A percentile compares a stretch with the other conserved stretches of the same genome.
Evolutionary conservation across 2,329 filamentous ascomycete genomes (phyloP).

Genomic region (Hymenoscyphus fraxineus): DNA sequence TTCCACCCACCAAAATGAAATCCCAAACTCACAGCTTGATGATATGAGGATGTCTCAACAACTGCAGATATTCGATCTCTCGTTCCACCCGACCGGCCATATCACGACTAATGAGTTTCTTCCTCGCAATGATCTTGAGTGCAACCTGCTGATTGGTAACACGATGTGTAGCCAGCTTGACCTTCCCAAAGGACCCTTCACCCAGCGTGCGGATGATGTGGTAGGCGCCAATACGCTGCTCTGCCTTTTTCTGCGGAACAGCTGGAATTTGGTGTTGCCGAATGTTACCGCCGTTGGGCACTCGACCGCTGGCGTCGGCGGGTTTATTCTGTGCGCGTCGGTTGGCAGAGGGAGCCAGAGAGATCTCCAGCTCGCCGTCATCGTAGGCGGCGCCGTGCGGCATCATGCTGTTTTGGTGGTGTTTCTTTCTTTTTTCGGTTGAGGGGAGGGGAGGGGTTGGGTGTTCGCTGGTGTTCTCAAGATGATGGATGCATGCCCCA

Average conservation of each 20-base stretch:
- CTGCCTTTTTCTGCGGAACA: slow-evolving; percentile 50
- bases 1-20: not conserved
- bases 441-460: slow-evolving; percentile 9
- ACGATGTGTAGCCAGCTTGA: slow-evolving; percentile 91
- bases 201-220: slow-evolving; percentile 85
- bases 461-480: slow-evolving; percentile 1
- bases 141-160: slow-evolving; percentile 93
- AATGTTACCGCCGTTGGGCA: slow-evolving; percentile 24
- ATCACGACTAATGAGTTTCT: slow-evolving; percentile 93
- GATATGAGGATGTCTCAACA: slow-evolving; percentile 94
- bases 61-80: slow-evolving; percentile 96
- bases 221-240: slow-evolving; percentile 88
- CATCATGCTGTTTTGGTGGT: slow-evolving; percentile 17
- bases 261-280: slow-evolving; percentile 20
- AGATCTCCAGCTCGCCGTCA: slow-evolving; percentile 80
- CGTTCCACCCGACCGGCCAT: slow-evolving; percentile 97
- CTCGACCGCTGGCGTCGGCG: slow-evolving; percentile 30
- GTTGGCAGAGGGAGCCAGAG: slow-evolving; percentile 62
- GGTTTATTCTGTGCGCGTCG: slow-evolving; percentile 45
- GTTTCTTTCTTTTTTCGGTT: slow-evolving; percentile 18
- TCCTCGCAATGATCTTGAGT: slow-evolving; percentile 94
- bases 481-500: slow-evolving; percentile 21
- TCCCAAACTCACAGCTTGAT: slow-evolving; percentile 82
- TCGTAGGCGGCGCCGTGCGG: slow-evolving; percentile 52
- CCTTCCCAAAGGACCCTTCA: slow-evolving; percentile 97